Evolutionary conservation across 805 yeast species (phyloP), one percentile per base, ranked within the genome.

Genomic region (Hanseniaspora lindneri): DNA sequence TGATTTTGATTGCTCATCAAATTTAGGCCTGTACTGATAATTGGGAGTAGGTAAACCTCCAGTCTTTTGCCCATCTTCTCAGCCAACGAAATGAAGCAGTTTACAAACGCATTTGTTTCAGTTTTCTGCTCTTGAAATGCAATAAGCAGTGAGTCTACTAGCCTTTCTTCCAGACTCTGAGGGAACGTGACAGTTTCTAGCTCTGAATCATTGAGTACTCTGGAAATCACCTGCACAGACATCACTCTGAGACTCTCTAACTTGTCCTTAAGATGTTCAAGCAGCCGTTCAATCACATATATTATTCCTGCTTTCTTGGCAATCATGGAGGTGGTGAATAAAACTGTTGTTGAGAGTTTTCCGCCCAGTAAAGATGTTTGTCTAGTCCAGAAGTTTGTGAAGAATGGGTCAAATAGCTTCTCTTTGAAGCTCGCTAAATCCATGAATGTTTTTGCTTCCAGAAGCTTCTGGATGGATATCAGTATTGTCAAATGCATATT

Each of bases 401-500:
- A 76, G 53, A 86, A 44, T 2, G 40, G 10, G 4, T 44, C 30
- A 20, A 84, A 0, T 77, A 73, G 0, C 20, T 76, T 75, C 6
- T 67, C 70, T 37, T 67, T 65, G 23, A 80, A 58, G 53, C 74
- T 76, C 23, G 62, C 63, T 4, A 70, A 63, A 11, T 78, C 71
- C 13, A 84, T 69, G n/a, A 37, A 27, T 11, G 76, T 76, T 11
- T 74, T 78, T 1, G 83, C 69, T 1, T 74, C 63, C 13, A 85
- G 76, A 55, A 92, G 76, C 52, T 74, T 79, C 47, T 74, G 79
- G 27, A 88, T 66, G 7, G 84, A 83, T 27, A 71, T 66, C 51
- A 92, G 62, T 2, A 88, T 81, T 0, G 87, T 74, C 51, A 74
- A 74, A 56, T 76, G 77, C 89, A 88, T 83, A 42, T 87, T 95